phyloP scores from a whole-genome alignment of 2,329 filamentous ascomycete species.

The Alternaria angustiovoidea region DNA sequence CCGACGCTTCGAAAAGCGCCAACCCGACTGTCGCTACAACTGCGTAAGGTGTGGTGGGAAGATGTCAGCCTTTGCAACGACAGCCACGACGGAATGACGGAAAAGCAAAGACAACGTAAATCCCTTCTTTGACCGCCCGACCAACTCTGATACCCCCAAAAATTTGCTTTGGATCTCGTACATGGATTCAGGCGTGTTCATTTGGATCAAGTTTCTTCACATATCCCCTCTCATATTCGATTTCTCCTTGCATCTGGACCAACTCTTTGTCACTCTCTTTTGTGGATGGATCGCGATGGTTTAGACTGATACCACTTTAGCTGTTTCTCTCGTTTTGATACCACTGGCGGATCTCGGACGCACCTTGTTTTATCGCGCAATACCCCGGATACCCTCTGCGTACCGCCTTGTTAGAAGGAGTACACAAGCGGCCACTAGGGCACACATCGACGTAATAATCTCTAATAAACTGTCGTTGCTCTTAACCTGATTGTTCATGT shows the following conservation, averaged over 20 bases:
- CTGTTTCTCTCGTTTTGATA: constrained; percentile 52
- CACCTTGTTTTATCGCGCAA: constrained; percentile 48
- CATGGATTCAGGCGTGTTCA: constrained; percentile 33
- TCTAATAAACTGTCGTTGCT: constrained; percentile 44
- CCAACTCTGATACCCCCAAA: constrained; percentile 45
- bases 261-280: constrained; percentile 39
- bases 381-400: constrained; percentile 54
- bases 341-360: constrained; percentile 34
- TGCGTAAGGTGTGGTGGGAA: constrained; percentile 55
- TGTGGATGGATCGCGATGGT: constrained; percentile 41
- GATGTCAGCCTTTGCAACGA: constrained; percentile 49
- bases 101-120: constrained; percentile 52
- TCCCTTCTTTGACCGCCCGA: constrained; percentile 52
- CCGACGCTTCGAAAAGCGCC: constrained; percentile 50
- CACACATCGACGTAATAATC: constrained; percentile 50
- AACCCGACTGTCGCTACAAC: constrained; percentile 51
- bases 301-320: constrained; percentile 56
- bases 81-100: constrained; percentile 55
- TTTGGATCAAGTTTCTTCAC: constrained; percentile 44
- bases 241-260: constrained; percentile 36
- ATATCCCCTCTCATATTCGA: constrained; percentile 41
- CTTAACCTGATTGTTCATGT: background rate
- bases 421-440: constrained; percentile 53
- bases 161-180: constrained; percentile 34
- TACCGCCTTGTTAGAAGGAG: constrained; percentile 51